A percentile compares a stretch with the other conserved stretches of the same genome.
Evolutionary conservation across 2,329 filamentous ascomycete species (phyloP).

Genomic region (Botrytis medusae): DNA sequence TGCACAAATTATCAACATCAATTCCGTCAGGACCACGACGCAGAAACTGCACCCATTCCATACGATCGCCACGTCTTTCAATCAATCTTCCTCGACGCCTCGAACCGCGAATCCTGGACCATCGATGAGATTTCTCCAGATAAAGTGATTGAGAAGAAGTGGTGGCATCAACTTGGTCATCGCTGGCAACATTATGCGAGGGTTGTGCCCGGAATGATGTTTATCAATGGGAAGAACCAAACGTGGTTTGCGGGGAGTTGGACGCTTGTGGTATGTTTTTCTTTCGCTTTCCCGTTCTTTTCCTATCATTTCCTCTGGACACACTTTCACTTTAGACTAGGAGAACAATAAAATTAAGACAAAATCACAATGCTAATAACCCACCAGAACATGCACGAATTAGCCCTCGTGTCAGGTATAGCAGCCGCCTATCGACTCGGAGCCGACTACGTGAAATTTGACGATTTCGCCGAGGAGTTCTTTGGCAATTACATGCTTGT

Average conservation of each 20-base stretch:
- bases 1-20: slow-evolving; percentile 75
- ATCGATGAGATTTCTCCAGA: slow-evolving; percentile 56
- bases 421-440: slow-evolving; percentile 69
- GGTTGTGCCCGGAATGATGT: slow-evolving; percentile 71
- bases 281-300: rapidly evolving
- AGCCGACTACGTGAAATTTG: slow-evolving; percentile 61
- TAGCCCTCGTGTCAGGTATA: slow-evolving; percentile 69
- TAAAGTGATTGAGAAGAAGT: slow-evolving; percentile 63
- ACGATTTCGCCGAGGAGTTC: slow-evolving; percentile 52
- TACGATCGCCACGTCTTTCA: slow-evolving; percentile 39
- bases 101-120: slow-evolving; percentile 56
- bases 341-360: not conserved
- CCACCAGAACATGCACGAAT: slow-evolving; percentile 63
- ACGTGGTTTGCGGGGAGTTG: slow-evolving; percentile 46
- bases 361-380: not conserved
- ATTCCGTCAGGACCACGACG: slow-evolving; percentile 48
- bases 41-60: not conserved
- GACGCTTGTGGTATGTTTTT: slow-evolving; percentile 37
- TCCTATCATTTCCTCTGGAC: not conserved
- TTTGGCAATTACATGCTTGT: slow-evolving; percentile 50
- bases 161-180: slow-evolving; percentile 63
- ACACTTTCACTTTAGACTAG: too few relatives aligned
- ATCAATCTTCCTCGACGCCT: slow-evolving; percentile 64
- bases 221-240: slow-evolving; percentile 63
- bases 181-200: slow-evolving; percentile 62